Percentiles rank a stretch among this genome's conserved stretches.
Conservation (phyloP, 2,329 filamentous ascomycete genomes). For the Colletotrichum zoysiae region DNA sequence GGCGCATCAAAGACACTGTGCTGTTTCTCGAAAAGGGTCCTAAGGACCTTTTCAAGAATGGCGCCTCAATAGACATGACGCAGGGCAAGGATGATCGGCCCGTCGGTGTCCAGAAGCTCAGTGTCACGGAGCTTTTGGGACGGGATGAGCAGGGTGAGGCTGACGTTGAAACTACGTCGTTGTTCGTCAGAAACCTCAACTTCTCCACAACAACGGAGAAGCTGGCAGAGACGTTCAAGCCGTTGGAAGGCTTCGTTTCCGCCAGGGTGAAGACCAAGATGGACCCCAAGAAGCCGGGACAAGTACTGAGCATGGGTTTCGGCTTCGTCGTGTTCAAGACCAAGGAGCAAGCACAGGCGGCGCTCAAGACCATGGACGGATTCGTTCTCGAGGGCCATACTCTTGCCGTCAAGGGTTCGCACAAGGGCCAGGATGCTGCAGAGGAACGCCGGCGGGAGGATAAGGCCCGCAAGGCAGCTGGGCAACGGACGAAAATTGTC, state of each 20-base stretch:
- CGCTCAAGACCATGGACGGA: constrained; percentile 88
- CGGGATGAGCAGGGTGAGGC: constrained; percentile 65
- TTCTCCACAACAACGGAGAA: constrained; percentile 86
- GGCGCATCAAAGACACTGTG: constrained; percentile 90
- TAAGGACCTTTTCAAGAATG: constrained; percentile 76
- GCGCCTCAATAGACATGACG: constrained; percentile 45
- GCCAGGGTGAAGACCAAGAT: constrained; percentile 93
- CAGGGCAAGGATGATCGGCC: constrained; percentile 52
- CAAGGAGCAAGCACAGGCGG: constrained; percentile 82
- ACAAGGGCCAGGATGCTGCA: constrained; percentile 87
- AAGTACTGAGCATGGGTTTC: constrained; percentile 96
- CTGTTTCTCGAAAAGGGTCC: constrained; percentile 95
- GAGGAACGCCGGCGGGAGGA: constrained; percentile 89
- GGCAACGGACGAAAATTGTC: constrained; percentile 89
- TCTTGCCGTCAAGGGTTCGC: constrained; percentile 86
- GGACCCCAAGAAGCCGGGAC: constrained; percentile 89
- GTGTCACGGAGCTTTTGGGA: constrained; percentile 76
- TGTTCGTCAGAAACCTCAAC: constrained; percentile 95
- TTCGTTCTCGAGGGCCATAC: constrained; percentile 89
- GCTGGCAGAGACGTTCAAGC: constrained; percentile 81
- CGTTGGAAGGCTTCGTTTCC: constrained; percentile 88
- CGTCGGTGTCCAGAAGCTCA: constrained; percentile 70
- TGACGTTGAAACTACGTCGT: constrained; percentile 76
- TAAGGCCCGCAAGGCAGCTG: constrained; percentile 81
- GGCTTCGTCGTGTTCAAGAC: constrained; percentile 92